Evolutionary conservation across 1,284 basidiomycete species (phyloP), one percentile per base, ranked within the genome.

Genomic region (Tylopilus sp.): DNA sequence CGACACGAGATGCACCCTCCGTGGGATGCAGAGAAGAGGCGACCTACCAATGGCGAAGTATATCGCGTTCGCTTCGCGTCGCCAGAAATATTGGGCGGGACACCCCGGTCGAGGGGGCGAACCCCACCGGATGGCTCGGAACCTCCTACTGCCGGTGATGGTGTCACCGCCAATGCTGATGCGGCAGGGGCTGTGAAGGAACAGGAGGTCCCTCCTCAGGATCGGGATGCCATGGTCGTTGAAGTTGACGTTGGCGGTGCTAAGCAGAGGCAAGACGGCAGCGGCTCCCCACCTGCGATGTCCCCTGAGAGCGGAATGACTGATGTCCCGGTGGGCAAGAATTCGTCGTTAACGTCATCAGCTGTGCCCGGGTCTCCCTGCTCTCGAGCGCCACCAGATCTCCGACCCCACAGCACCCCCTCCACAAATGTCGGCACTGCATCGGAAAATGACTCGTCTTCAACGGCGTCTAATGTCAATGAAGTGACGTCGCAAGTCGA

Each of bases 41-140:
- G 39, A 8, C n/a, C 48, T 12, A 6, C 36, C 13, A 52, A 49
- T 35, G 62, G 49, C 18, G 65, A 65, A 31, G n/a, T 34, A 3
- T 25, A 57, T 47, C 66, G 48, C 6, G 67, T 69, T 39, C 57
- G 66, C 25, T 66, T 66, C 28, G 59, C 55, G 2, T 66, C 67
- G 2, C 67, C 64, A 8, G 67, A 66, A 40, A 44, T 64, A 36
- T 39, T 66, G 29, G 29, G 30, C 23, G 57, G 47, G 5, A 26
- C 55, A 4, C 53, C 63, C 19, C 36, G 50, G 23, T 12, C 66
- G 43, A 47, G 12, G 10, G 53, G 44, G 4, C 52, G 42, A 16
- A 12, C 31, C 15, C 23, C 23, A 1, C 19, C 19, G 19, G 40
- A 56, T n/a, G 36, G 30, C 15, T 28, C 31, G 30, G 57, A 45